These are phyloP conservation scores for Fusarium kyushuense DNA, from an alignment of 2,329 filamentous ascomycete genomes.

Conservation along the genomic window DNA sequence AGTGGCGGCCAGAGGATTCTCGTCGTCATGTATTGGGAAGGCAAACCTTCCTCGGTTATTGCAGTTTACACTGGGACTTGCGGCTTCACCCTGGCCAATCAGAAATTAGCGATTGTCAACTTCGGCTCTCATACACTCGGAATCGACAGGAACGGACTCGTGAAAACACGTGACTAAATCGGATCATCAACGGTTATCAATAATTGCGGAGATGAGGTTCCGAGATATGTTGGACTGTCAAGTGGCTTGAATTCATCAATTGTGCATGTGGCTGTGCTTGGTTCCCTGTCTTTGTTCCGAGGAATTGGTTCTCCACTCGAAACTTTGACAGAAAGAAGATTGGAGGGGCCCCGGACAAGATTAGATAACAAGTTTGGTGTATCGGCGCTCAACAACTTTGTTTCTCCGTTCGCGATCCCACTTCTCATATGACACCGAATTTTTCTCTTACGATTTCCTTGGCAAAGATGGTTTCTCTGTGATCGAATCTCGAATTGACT, in stretches of 20 bases:
- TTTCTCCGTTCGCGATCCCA: slow-evolving; percentile 45
- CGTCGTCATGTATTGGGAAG: slow-evolving; percentile 48
- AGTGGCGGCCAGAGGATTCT: slow-evolving; percentile 44
- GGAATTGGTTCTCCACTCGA: slow-evolving; percentile 20
- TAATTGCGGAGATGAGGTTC: slow-evolving; percentile 25
- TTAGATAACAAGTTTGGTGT: slow-evolving; percentile 47
- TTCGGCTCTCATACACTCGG: slow-evolving; percentile 47
- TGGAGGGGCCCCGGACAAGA: slow-evolving; percentile 45
- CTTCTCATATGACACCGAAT: slow-evolving; percentile 36
- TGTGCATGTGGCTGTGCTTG: slow-evolving; percentile 4
- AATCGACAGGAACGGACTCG: slow-evolving; percentile 41
- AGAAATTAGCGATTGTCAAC: slow-evolving; percentile 48
- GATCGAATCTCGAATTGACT: slow-evolving; percentile 11
- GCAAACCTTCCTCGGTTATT: slow-evolving; percentile 51
- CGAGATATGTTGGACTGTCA: background rate
- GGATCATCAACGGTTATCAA: slow-evolving; percentile 38
- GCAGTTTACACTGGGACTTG: slow-evolving; percentile 36
- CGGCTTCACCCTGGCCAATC: slow-evolving; percentile 42
- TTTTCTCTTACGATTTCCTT: slow-evolving; percentile 24
- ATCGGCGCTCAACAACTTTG: slow-evolving; percentile 45
- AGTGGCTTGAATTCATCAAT: too few species aligned
- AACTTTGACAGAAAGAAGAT: slow-evolving; percentile 26
- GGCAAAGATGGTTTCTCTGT: slow-evolving; percentile 39
- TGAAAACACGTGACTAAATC: slow-evolving; percentile 38
- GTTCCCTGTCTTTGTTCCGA: slow-evolving; percentile 23